Evolutionary conservation across 805 yeast species (phyloP), one percentile per base, ranked within the genome.

Genomic region (Zygosaccharomyces siamensis): DNA sequence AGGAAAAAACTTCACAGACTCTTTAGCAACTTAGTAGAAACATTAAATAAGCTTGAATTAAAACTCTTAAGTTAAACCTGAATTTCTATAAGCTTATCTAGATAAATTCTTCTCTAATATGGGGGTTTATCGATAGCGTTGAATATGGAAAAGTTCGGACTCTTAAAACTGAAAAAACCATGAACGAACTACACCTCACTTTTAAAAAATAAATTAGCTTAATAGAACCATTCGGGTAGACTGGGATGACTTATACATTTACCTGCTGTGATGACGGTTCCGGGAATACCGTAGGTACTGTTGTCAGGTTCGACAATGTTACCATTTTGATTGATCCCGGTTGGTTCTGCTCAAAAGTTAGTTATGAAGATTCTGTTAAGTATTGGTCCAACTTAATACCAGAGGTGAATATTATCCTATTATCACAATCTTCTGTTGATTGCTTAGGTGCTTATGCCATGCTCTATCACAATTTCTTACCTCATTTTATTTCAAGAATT

Each of bases 391-490:
- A 63, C 0, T 58, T 76, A 7, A 69, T 78, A 1, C 63, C 73
- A 1, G 68, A 78, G 27, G 74, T 86, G 2, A 89, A 89, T 57
- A 65, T 85, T 18, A 78, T 93, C 2, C 64, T 93, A 1, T 67
- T 93, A n/a, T 89, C 97, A 1, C 98, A 93, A 56, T 83, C 97
- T 1, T 83, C 96, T 0, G 73, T 83, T 1, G 82, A 83, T 42
- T 89, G 82, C 60, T 58, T 88, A 2, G 93, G 97, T 21, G 95
- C 96, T 0, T 89, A 78, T 62, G 81, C 85, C 0, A 70, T 81
- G 36, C 64, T 93, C 23, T 79, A 87, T 54, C 67, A 74, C 49
- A 75, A 75, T 51, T 81, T 79, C 53, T 80, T 83, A 24, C 67
- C 70, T 4, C 75, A 79, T 24, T 74, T 70, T 45, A 67, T 88